Percentiles rank a stretch among this genome's conserved stretches.
These are phyloP conservation scores for Microbotryum scabiosae DNA, from an alignment of 1,284 basidiomycete species.

Conservation along the genomic window DNA sequence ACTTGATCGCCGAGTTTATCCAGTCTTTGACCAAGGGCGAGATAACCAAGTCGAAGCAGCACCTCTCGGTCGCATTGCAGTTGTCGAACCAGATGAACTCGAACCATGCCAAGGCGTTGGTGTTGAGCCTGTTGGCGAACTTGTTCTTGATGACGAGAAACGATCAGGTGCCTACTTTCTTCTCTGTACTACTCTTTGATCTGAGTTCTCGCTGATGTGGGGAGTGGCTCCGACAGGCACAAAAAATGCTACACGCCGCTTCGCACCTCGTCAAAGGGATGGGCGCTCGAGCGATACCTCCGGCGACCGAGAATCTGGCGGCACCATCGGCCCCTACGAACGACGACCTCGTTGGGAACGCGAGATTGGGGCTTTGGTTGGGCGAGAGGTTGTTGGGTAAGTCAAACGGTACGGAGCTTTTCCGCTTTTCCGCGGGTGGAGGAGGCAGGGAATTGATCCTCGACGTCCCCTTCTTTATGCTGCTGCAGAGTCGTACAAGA, in stretches of 20 bases:
- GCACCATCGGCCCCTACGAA: background rate
- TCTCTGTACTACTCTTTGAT: background rate
- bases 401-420: background rate
- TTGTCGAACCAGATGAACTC: background rate
- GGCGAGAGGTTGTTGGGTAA: slow-evolving; percentile 4
- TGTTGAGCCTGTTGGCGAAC: slow-evolving; percentile 7
- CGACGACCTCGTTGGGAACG: slow-evolving; percentile 4
- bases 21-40: slow-evolving; percentile 3
- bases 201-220: background rate
- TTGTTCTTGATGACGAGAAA: slow-evolving; percentile 10
- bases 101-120: slow-evolving; percentile 9
- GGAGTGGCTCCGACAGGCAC: background rate
- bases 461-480: background rate
- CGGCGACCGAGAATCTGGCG: background rate
- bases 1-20: slow-evolving; percentile 2
- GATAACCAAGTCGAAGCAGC: slow-evolving; percentile 8
- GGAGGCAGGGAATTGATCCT: background rate
- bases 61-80: slow-evolving; percentile 2
- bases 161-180: slow-evolving; percentile 4
- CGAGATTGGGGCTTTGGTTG: slow-evolving; percentile 6
- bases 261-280: slow-evolving; percentile 5
- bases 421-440: background rate
- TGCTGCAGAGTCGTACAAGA: slow-evolving; percentile 1
- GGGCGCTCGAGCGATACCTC: background rate
- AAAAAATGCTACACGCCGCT: slow-evolving; percentile 7